Evolutionary conservation across 2,329 filamentous ascomycete species (phyloP), one percentile per base, ranked within the genome.

Genomic region (Xylariaceae sp.): DNA sequence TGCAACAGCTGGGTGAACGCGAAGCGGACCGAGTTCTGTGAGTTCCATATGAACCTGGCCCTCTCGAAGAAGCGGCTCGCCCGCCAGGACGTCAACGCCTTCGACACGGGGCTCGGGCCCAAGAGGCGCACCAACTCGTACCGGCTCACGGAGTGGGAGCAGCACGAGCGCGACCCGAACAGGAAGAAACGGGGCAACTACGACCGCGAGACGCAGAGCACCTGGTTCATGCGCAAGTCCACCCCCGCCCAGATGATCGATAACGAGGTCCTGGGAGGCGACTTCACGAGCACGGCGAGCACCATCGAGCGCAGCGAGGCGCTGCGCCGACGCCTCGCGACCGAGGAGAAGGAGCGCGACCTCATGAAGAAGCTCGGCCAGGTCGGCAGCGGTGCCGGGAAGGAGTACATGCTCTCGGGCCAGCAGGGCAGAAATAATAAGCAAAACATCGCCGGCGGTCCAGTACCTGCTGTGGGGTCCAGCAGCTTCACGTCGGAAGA

Each of bases 1-100:
- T 98, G 92, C 61, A 79, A 76, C 23, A 68, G 76, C 18, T 98
- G 92, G 92, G 73, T 98, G 43, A 90, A 98, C 61, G 79, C 77
- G 49, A 80, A 88, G 37, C 86, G 88, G 53, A 95, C 89, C 0
- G 82, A 94, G 52, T 87, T 85, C 59, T 98, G 92, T 65, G 88
- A 95, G 49, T 98, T 84, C 52, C 92, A 98, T 62, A 79, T 94
- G 50, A 88, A 94, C 52, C 69, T 87, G 17, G 83, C 87, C 17
- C 67, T 97, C 3, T 76, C 81, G 38, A 89, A 86, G 57, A 78
- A 56, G 38, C 68, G 70, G 19, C 55, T 51, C 18, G 51, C 48
- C 0, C 43, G 54, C 8, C 52, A 60, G 32, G 52, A 60, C 34
- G 61, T 59, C 36, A 62, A 62, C 28, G 54, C 54, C 9, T 55